phyloP scores from a whole-genome alignment of 768 basidiomycete species.

The Cystoderma amianthinum region DNA sequence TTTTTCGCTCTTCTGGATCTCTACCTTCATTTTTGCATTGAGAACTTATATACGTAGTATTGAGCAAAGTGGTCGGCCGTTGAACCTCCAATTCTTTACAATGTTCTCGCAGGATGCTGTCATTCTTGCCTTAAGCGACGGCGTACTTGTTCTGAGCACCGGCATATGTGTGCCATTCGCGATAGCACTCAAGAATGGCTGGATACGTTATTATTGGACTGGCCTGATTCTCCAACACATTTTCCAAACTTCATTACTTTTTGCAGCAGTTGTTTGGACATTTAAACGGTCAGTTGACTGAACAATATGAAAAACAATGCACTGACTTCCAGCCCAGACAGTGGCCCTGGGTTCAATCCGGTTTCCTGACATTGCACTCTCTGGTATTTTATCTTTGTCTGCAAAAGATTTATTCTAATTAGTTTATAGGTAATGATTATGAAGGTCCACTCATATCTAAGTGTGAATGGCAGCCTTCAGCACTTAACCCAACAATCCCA shows the following conservation, averaged over 20 bases:
- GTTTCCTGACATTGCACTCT: constrained; percentile 82
- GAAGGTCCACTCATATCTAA: constrained; percentile 95
- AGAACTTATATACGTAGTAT: constrained; percentile 73
- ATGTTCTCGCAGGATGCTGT: constrained; percentile 85
- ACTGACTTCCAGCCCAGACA: constrained; percentile 41
- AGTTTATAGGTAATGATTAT: constrained; percentile 67
- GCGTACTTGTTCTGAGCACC: constrained; percentile 70
- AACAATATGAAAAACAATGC: not conserved
- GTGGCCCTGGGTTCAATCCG: constrained; percentile 98
- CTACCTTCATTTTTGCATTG: constrained; percentile 75
- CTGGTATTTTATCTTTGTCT: constrained; percentile 40
- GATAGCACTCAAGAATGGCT: constrained; percentile 65
- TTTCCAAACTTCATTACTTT: constrained; percentile 70
- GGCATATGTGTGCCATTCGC: constrained; percentile 80
- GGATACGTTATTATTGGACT: constrained; percentile 75
- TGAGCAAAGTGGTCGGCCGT: constrained; percentile 69
- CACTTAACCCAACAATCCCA: constrained; percentile 39
- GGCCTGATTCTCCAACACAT: constrained; percentile 77
- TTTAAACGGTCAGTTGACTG: constrained; percentile 59
- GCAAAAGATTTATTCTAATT: constrained; percentile 1
- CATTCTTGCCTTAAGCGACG: constrained; percentile 80
- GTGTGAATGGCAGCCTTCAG: constrained; percentile 81
- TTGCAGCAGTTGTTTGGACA: constrained; percentile 78
- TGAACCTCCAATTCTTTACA: constrained; percentile 75
- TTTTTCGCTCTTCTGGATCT: constrained; percentile 92